Evolutionary conservation across 345 rosid species (phyloP), one percentile per base, ranked within the genome.

Genomic region (Acer saccharum): DNA sequence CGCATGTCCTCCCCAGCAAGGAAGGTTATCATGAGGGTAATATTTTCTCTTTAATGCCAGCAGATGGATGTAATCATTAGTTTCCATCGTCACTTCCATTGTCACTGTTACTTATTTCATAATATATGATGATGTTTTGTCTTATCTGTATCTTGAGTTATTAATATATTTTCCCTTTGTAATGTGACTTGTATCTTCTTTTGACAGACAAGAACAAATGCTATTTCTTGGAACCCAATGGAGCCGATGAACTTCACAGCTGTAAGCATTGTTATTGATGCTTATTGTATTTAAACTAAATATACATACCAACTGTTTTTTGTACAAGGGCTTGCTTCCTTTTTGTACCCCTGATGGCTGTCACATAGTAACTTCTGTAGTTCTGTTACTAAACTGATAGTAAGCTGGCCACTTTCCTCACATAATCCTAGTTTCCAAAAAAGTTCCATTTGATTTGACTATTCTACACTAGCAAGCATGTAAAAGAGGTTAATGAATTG

Each of bases 161-260:
- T 20, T 21, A 10, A 39, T 27, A 12, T 46, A 64, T 63, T 75
- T 3, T 3, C 43, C 7, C 54, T 63, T 54, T 27, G 41, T 21
- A 62, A 54, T 55, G 72, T 77, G 60, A 77, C 13, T 25, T 79
- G 35, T 18, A 27, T 76, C 63, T 76, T 80, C 65, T 65, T 80
- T 72, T 79, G 83, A 69, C 93, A 92, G 98, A 96, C 98, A 41
- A 96, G 85, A 87, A 86, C 92, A 21, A 96, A 96, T 82, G 89
- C 97, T 75, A 89, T 96, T 70, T 88, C 97, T 69, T 96, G 99
- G 98, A 96, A 96, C 75, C 99, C 99, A 17, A 92, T 88, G 98
- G 97, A 96, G 91, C 99, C 99, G 9, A 87, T 94, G 97, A 96
- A 96, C 88, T 80, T 96, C 81, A 94, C 98, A 18, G 95, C 92